Evolutionary conservation across 805 yeast species (phyloP), one percentile per base, ranked within the genome.

Genomic region (Suhomyces kilbournensis): DNA sequence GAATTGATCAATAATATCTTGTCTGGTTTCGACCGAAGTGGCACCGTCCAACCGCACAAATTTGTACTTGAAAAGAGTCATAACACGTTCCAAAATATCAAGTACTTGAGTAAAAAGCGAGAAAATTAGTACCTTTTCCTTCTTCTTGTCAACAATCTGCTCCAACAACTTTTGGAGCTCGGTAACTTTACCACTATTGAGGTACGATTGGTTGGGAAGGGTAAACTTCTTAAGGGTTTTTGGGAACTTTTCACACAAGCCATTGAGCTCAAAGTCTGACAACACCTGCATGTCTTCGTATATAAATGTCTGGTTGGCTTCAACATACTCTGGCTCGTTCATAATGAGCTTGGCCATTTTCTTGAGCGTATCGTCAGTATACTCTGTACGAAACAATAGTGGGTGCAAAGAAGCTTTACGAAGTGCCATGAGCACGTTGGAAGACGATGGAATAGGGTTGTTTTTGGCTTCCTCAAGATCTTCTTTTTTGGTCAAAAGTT

Each of bases 371-470:
- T 70, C 74, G 60, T 88, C 89, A 22, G 73, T 73, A 65, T 83
- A 94, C 26, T 76, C 60, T 34, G 74, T 69, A 63, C 99, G 76
- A 72, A 93, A 92, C 53, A 94, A 72, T 49, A 94, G 70, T 5
- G 98, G 98, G 69, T 94, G 99, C 56, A 93, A 75, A 0, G 97
- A 86, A 2, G 97, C 97, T 66, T 94, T 94, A 60, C 99, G 80
- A 52, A 94, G 76, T 32, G 83, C 79, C 98, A 94, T 93, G 57
- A 94, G 79, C 42, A 89, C 80, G 63, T 92, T 93, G 17, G 85
- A 76, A 1, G 86, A 70, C 34, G 81, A 67, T 20, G 77, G 69
- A 53, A 78, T 68, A 17, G 77, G 70, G 34, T 51, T 56, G 42
- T 56, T 58, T 50, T 61, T 60, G 47, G 74, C 69, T 34, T 53